Evolutionary conservation across 495 filamentous ascomycete genomes (phyloP), one percentile per base, ranked within the genome.

Genomic region (Aspergillus steynii): DNA sequence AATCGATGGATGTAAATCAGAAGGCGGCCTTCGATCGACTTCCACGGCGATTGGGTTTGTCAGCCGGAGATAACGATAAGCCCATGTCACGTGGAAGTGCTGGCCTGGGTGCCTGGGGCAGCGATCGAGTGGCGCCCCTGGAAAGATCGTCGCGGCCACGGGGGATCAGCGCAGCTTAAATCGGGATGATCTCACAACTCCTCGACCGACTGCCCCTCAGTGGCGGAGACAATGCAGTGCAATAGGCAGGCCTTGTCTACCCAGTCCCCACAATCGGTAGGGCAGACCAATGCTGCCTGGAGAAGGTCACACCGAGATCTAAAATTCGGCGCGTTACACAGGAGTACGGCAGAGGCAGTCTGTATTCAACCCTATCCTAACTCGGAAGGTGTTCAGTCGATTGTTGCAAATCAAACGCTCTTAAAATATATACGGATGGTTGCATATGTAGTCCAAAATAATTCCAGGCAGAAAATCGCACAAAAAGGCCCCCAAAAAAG

Each of bases 31-130:
- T 59, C 57, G 57, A 74, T 42, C n/a, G 48, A 57, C 32, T 74
- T 74, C 71, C 61, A 72, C 65, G 63, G 65, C 42, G 65, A 67
- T 68, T 31, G 85, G 86, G 56, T 74, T 74, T 71, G 71, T 74
- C 71, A 53, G 54, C 66, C 58, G 56, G 66, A 61, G 55, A 61
- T 55, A 54, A 32, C 56, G 34, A 42, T 55, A 50, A 50, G 34
- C 29, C 50, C 50, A 6, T 51, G 31, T 58, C 55, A 58, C 37
- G 55, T 62, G 60, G 34, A 26, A 5, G 5, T 5, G 1, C 45
- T 31, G 32, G 2, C 1, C 6, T 45, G 29, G 32, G 3, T 58
- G 65, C 60, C 67, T 61, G 27, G 65, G 61, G 65, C 65, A 56
- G 14, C 31, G 54, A 56, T 46, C 37, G 37, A 3, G 37, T 42